These are phyloP conservation scores for Schoenoplectus tabernaemontani DNA, from an alignment of 202 grass and related monocot genomes.

Conservation along the genomic window DNA sequence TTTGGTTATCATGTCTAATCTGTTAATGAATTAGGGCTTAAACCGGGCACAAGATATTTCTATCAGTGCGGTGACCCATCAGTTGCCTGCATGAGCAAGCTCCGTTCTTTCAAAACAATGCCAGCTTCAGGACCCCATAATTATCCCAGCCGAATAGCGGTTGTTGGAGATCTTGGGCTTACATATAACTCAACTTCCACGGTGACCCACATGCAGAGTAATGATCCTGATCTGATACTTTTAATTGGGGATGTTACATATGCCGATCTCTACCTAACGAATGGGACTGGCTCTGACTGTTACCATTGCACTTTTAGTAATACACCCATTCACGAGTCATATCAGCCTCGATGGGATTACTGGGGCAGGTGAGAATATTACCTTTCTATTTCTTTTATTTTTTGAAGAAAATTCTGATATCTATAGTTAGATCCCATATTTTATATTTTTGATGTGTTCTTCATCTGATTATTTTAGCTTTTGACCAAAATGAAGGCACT, in stretches of 20 bases:
- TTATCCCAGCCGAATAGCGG: constrained; percentile 58
- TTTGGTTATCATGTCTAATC: not conserved
- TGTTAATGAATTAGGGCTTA: constrained; percentile 34
- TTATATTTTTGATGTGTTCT: not conserved
- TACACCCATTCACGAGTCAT: constrained; percentile 81
- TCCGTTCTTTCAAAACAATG: constrained; percentile 64
- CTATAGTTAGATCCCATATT: not conserved
- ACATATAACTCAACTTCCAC: constrained; percentile 81
- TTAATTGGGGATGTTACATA: constrained; percentile 83
- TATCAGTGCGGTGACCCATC: constrained; percentile 71
- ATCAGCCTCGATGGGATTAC: constrained; percentile 85
- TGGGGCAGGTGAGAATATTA: constrained; percentile 56
- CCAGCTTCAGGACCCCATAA: constrained; percentile 45
- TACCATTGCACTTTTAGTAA: constrained; percentile 59
- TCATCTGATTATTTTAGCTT: not conserved
- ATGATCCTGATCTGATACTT: constrained; percentile 57
- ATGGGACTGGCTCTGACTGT: constrained; percentile 69
- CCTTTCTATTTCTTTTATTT: not conserved
- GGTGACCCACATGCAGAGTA: constrained; percentile 62
- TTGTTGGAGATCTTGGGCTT: constrained; percentile 77
- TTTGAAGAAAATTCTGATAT: not conserved
- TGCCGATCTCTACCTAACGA: constrained; percentile 76
- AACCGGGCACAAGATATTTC: constrained; percentile 43
- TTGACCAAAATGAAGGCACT: not conserved
- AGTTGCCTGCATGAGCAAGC: constrained; percentile 39